Percentiles rank a stretch among this genome's conserved stretches.
These are phyloP conservation scores for Candida manassasensis DNA, from an alignment of 805 yeast species.

Conservation along the genomic window DNA sequence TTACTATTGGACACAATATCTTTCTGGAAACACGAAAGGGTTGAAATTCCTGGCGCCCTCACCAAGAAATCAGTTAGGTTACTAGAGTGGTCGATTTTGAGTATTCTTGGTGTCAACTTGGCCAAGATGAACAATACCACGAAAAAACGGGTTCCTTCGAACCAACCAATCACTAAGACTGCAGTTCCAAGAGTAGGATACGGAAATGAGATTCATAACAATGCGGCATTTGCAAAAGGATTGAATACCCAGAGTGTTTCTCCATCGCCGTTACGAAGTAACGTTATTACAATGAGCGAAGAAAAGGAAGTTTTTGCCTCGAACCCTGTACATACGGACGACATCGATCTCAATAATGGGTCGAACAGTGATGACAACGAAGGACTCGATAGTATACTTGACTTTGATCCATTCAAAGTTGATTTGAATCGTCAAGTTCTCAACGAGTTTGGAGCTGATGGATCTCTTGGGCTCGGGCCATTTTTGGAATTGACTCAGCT, in stretches of 20 bases:
- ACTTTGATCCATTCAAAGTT: slow-evolving; percentile 36
- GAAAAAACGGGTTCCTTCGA: slow-evolving; percentile 13
- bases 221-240: slow-evolving; percentile 2
- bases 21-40: slow-evolving; percentile 46
- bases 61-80: slow-evolving; percentile 52
- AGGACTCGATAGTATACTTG: slow-evolving; percentile 16
- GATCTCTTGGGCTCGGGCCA: slow-evolving; percentile 71
- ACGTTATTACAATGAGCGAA: neutral
- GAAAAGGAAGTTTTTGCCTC: neutral
- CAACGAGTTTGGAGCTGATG: slow-evolving; percentile 73
- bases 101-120: slow-evolving; percentile 53
- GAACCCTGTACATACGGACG: neutral
- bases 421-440: slow-evolving; percentile 22
- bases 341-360: slow-evolving; percentile 1
- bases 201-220: neutral
- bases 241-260: neutral
- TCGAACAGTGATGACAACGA: slow-evolving; percentile 6
- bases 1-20: slow-evolving; percentile 48
- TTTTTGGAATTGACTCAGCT: slow-evolving; percentile 45
- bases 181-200: slow-evolving; percentile 21
- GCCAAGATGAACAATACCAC: slow-evolving; percentile 13
- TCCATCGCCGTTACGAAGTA: slow-evolving; percentile 3
- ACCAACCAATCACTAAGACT: slow-evolving; percentile 18
- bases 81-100: slow-evolving; percentile 55
- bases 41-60: slow-evolving; percentile 57